These are phyloP conservation scores for Trametes sanguinea DNA, from an alignment of 768 basidiomycete genomes.

Conservation along the genomic window DNA sequence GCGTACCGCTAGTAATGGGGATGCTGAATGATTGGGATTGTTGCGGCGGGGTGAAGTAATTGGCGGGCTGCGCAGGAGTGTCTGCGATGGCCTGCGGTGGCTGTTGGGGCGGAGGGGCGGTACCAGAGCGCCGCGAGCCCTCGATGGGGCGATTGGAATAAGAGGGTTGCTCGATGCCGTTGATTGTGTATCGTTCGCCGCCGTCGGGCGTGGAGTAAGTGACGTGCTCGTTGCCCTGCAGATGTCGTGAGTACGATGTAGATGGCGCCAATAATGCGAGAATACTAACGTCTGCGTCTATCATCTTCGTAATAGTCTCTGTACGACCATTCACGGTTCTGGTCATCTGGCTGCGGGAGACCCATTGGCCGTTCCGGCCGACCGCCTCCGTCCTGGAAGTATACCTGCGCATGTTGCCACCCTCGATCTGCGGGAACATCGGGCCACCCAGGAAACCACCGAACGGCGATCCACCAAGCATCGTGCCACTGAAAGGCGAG, in stretches of 20 bases:
- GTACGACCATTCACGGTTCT: constrained; percentile 69
- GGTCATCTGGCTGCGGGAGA: constrained; percentile 57
- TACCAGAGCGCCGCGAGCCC: constrained; percentile 7
- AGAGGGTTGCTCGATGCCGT: constrained; percentile 54
- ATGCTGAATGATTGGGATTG: constrained; percentile 12
- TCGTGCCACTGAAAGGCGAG: constrained; percentile 15
- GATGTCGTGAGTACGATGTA: constrained; percentile 9
- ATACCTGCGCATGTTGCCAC: constrained; percentile 21
- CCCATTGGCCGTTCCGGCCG: constrained; percentile 44
- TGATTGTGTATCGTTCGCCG: constrained; percentile 66
- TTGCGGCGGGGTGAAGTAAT: background rate
- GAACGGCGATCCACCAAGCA: constrained; percentile 15
- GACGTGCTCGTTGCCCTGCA: constrained; percentile 75
- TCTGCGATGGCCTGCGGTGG: constrained; percentile 10
- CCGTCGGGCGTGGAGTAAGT: constrained; percentile 69
- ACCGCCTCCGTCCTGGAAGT: constrained; percentile 32
- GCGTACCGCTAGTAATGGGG: constrained; percentile 8
- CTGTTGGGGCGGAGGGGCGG: background rate
- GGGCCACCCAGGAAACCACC: constrained; percentile 10
- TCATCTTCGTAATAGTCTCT: constrained; percentile 53
- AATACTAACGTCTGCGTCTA: constrained; percentile 57
- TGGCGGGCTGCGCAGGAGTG: constrained; percentile 6
- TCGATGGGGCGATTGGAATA: constrained; percentile 4
- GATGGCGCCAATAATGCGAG: background rate
- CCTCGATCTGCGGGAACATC: constrained; percentile 21